Conservation (phyloP, 1,139 yeast species). For the Debaryomyces subglobosus region DNA sequence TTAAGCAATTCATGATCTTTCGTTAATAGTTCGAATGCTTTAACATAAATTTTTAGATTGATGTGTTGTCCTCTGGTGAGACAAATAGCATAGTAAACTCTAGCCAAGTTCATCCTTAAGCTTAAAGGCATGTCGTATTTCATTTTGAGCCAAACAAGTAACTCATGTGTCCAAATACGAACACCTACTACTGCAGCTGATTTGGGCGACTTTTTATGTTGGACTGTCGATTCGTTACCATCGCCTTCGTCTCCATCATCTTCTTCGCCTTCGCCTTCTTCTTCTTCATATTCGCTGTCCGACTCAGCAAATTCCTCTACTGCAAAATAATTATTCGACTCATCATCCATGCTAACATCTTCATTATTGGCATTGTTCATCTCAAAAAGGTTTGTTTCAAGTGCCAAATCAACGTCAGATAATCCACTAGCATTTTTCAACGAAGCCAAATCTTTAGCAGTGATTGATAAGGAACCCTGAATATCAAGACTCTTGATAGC, state of each 20-base stretch:
- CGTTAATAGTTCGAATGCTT: slow-evolving; percentile 61
- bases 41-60: slow-evolving; percentile 64
- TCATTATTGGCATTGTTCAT: slow-evolving; percentile 17
- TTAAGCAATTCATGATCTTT: slow-evolving; percentile 50
- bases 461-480: slow-evolving; percentile 70
- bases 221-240: slow-evolving; percentile 36
- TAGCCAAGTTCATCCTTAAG: slow-evolving; percentile 62
- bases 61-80: slow-evolving; percentile 76
- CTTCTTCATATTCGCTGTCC: slow-evolving; percentile 43
- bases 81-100: slow-evolving; percentile 73
- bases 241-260: slow-evolving; percentile 46
- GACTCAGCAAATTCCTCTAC: slow-evolving; percentile 28
- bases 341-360: slow-evolving; percentile 24
- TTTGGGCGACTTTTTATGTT: slow-evolving; percentile 62
- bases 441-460: slow-evolving; percentile 60
- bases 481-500: slow-evolving; percentile 78
- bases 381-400: slow-evolving; percentile 56
- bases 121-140: slow-evolving; percentile 80
- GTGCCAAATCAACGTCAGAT: slow-evolving; percentile 54
- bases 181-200: slow-evolving; percentile 77
- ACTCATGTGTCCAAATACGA: slow-evolving; percentile 87
- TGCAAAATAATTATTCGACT: slow-evolving; percentile 20
- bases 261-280: slow-evolving; percentile 29
- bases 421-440: slow-evolving; percentile 34
- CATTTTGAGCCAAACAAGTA: slow-evolving; percentile 77